A percentile compares a stretch with the other conserved stretches of the same genome.
phyloP scores from a whole-genome alignment of 2,329 filamentous ascomycete species.

The Nemania diffusa region DNA sequence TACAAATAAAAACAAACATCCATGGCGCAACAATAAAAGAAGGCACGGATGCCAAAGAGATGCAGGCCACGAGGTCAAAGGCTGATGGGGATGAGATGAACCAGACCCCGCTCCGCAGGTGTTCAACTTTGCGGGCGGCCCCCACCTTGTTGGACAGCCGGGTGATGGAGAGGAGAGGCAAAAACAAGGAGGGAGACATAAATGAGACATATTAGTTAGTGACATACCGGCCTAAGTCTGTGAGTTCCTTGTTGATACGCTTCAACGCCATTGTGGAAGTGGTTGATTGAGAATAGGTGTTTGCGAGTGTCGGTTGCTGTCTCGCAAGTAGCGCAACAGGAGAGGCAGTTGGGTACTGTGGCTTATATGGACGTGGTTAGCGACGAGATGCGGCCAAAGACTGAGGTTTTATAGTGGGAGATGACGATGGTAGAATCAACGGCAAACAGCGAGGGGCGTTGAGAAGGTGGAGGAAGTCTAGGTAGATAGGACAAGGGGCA shows the following conservation, averaged over 20 bases:
- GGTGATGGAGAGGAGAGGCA: constrained; percentile 25
- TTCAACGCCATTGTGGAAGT: constrained; percentile 79
- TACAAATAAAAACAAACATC: background rate
- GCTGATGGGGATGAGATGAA: background rate
- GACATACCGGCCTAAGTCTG: constrained; percentile 86
- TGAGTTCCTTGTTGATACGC: constrained; percentile 94
- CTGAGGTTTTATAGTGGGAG: background rate
- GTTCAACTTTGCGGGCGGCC: constrained; percentile 31
- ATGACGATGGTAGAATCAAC: background rate
- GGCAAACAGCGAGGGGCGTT: background rate
- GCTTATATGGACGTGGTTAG: constrained; percentile 41
- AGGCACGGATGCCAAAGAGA: background rate
- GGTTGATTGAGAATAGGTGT: constrained; percentile 12
- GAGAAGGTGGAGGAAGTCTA: constrained; percentile 20
- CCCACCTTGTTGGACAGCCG: constrained; percentile 45
- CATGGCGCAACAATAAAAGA: background rate
- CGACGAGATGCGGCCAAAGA: constrained; percentile 36
- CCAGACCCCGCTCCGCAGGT: constrained; percentile 42
- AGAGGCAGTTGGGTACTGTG: constrained; percentile 28
- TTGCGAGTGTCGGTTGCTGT: constrained; percentile 29
- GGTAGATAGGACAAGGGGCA: background rate
- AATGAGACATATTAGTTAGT: constrained; percentile 16
- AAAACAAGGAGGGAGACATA: constrained; percentile 34
- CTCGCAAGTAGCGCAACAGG: constrained; percentile 35
- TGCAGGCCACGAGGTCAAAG: background rate